A percentile compares a stretch with the other conserved stretches of the same genome.
These are phyloP conservation scores for Amanita molliuscula DNA, from an alignment of 768 basidiomycete genomes.

Conservation along the genomic window DNA sequence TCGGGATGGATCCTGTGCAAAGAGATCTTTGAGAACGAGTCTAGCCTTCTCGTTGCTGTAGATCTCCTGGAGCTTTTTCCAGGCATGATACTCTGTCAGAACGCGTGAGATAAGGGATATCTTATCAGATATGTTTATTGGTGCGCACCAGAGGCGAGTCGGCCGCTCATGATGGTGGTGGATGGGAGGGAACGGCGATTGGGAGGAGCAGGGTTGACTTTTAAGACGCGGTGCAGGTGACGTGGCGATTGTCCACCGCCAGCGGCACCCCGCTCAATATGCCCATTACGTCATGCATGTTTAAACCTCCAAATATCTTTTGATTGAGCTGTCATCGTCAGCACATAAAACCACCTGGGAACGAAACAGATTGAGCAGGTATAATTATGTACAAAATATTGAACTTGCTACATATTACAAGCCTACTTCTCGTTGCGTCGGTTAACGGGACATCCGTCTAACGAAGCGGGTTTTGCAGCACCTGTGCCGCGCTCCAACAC, in stretches of 20 bases:
- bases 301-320: no score
- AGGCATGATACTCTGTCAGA: slow-evolving; percentile 67
- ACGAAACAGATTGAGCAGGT: no score
- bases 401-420: no score
- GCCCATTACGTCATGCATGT: no score
- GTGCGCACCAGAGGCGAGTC: neutral
- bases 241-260: slow-evolving; percentile 14
- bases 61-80: slow-evolving; percentile 83
- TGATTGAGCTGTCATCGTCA: no score
- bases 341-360: no score
- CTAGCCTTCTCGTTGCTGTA: slow-evolving; percentile 63
- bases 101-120: neutral
- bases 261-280: no score
- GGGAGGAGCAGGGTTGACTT: neutral
- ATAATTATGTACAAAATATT: no score
- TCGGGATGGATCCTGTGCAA: slow-evolving; percentile 77
- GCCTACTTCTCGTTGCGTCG: no score
- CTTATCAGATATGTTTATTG: neutral
- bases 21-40: slow-evolving; percentile 88
- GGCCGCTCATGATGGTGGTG: neutral
- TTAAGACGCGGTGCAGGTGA: neutral
- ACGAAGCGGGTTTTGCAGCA: no score
- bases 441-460: no score
- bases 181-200: neutral
- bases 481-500: no score